Evolutionary conservation across 768 basidiomycete genomes (phyloP).

Genomic region (Mycena epipterygia): DNA sequence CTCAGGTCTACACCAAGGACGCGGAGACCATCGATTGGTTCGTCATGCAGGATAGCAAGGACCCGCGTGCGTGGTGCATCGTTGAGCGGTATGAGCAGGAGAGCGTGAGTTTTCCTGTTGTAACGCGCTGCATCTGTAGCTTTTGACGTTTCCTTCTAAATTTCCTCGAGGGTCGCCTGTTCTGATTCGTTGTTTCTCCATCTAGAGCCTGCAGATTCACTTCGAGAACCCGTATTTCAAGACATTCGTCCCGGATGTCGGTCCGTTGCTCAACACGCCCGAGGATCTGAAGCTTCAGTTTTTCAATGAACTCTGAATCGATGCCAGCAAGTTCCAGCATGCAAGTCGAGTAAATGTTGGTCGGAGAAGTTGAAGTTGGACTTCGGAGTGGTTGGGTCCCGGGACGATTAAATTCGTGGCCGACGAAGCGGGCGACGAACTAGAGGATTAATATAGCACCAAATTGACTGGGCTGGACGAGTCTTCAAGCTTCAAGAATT

Average conservation of each 20-base stretch:
- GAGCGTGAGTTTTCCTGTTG: not conserved
- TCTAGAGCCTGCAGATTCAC: not conserved
- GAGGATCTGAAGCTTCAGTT: not conserved
- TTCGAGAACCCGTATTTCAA: not conserved
- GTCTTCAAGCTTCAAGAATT: no score
- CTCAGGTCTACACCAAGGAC: not conserved
- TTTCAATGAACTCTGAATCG: slow-evolving; percentile 3
- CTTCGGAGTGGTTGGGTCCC: no score
- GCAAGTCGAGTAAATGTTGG: not conserved
- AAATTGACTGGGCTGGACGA: no score
- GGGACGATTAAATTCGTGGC: no score
- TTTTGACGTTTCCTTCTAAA: no score
- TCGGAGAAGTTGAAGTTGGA: no score
- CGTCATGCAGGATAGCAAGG: slow-evolving; percentile 3
- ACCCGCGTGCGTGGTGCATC: slow-evolving; percentile 1
- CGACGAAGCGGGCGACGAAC: no score
- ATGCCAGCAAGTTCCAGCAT: not conserved
- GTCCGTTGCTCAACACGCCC: not conserved
- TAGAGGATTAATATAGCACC: no score
- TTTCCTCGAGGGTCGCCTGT: no score
- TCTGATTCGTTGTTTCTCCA: not conserved
- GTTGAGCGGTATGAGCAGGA: slow-evolving; percentile 10
- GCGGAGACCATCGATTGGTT: slow-evolving; percentile 1
- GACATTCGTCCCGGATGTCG: not conserved
- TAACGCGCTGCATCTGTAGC: no score